Evolutionary conservation across 2,329 filamentous ascomycete species (phyloP), one percentile per base, ranked within the genome.

Genomic region (Alternaria sp.): DNA sequence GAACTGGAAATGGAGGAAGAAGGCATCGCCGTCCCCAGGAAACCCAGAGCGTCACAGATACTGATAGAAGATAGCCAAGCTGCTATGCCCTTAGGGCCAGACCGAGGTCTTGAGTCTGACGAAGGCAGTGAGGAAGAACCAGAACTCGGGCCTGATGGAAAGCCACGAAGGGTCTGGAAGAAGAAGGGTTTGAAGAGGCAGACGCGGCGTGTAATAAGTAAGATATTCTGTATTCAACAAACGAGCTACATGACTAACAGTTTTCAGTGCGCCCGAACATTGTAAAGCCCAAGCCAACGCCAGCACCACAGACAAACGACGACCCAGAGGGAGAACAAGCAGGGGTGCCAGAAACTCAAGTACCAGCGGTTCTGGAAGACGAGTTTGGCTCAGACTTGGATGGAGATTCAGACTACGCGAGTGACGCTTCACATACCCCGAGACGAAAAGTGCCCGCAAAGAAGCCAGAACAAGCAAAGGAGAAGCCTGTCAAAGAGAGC

Each of bases 141-240:
- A 28, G 68, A 65, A 14, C 58, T 85, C 12, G 86, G 82, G 54
- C 82, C 81, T n/a, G 80, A 87, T 68, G 88, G 88, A 2, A 83
- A 86, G 63, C 88, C 88, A 3, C 75, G 88, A 38, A 86, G 84
- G 55, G 79, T 87, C 2, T 94, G 86, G 82, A 94, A 94, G 84
- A 95, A 95, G 85, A 92, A 92, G 81, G 92, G 91, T 0, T 86
- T 92, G 75, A 95, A 95, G 82, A 85, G 92, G 62, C 92, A 91
- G 57, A 94, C 92, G 3, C 84, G 89, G 63, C 82, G 85, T 49
- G 84, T 86, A 57, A 93, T 89, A 61, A 92, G 76, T 77, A 64
- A 66, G 69, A 65, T 50, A 22, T 30, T 45, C 5, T 34, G n/a
- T 25, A 25, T 43, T 5, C 3, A 40, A 18, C n/a, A 34, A 45